A percentile compares a stretch with the other conserved stretches of the same genome.
Evolutionary conservation across 306 rosid species (phyloP).

Genomic region (Citrullus mucosospermus): DNA sequence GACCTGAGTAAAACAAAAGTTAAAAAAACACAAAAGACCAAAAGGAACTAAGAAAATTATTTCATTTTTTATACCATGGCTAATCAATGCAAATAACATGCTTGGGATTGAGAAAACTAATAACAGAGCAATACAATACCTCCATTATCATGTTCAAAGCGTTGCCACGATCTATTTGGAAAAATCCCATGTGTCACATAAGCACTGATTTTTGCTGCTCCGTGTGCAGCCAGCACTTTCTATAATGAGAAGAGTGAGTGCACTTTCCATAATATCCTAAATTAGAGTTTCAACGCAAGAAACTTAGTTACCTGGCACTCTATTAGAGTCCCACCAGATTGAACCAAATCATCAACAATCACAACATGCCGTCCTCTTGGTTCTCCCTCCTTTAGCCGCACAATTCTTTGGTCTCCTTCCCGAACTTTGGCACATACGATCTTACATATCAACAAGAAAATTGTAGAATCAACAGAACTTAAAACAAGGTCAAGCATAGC

Average conservation of each 20-base stretch:
- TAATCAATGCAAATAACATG: neutral
- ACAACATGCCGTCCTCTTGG: conserved; percentile 79
- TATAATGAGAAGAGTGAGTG: conserved; percentile 19
- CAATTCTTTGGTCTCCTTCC: conserved; percentile 88
- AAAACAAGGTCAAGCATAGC: neutral
- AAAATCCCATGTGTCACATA: conserved; percentile 96
- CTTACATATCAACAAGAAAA: conserved; percentile 23
- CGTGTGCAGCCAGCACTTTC: conserved; percentile 87
- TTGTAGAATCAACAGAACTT: neutral
- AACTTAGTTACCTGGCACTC: conserved; percentile 80
- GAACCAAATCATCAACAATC: conserved; percentile 97
- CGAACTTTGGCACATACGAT: conserved; percentile 96
- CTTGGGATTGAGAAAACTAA: neutral
- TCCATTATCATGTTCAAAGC: conserved; percentile 59
- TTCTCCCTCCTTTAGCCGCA: conserved; percentile 88
- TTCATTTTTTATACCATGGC: neutral
- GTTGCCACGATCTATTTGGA: conserved; percentile 86
- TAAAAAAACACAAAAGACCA: too few species aligned
- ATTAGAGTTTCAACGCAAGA: neutral
- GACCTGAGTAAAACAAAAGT: too few species aligned
- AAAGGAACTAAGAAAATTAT: too few species aligned
- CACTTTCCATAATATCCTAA: neutral
- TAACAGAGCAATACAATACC: conserved; percentile 36
- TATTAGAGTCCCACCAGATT: conserved; percentile 88
- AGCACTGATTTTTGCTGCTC: conserved; percentile 87